Evolutionary conservation across 352 stramenopile species (phyloP).

Genomic region (Globisporangium abappressorium): DNA sequence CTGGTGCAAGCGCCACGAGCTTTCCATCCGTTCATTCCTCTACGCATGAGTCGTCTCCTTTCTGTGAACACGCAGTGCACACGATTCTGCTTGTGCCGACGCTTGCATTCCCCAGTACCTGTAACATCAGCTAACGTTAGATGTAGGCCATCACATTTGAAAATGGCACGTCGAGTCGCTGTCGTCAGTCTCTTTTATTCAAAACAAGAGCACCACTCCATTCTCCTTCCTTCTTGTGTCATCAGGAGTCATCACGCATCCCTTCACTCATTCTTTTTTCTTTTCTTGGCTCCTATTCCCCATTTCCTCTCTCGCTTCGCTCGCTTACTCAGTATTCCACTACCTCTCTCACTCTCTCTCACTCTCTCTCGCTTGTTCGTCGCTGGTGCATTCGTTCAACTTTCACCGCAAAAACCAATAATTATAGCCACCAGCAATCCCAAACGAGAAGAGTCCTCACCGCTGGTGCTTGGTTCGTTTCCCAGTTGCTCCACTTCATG

Average conservation of each 20-base stretch:
- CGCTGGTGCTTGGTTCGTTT: background rate
- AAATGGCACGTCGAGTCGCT: background rate
- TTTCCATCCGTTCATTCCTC: too few species aligned
- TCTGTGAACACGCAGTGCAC: too few species aligned
- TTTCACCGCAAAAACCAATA: conserved; percentile 16
- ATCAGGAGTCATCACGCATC: background rate
- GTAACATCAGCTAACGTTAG: too few species aligned
- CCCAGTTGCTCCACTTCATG: background rate
- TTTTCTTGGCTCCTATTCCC: background rate
- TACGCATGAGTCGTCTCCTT: too few species aligned
- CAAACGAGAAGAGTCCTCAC: conserved; percentile 4
- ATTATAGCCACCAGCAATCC: conserved; percentile 12
- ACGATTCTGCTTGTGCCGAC: too few species aligned
- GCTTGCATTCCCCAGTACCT: too few species aligned
- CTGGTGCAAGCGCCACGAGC: too few species aligned
- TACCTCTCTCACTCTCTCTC: conserved; percentile 1
- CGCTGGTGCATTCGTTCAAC: conserved; percentile 14
- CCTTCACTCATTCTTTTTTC: background rate
- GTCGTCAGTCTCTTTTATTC: conserved; percentile 6
- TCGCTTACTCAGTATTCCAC: background rate
- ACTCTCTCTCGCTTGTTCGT: conserved; percentile 9
- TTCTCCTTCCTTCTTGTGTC: background rate
- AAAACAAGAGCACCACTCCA: conserved; percentile 7
- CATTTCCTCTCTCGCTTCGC: background rate
- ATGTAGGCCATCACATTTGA: too few species aligned